phyloP scores from a whole-genome alignment of 176 grass and related monocot species.

The Oryza brachyantha region DNA sequence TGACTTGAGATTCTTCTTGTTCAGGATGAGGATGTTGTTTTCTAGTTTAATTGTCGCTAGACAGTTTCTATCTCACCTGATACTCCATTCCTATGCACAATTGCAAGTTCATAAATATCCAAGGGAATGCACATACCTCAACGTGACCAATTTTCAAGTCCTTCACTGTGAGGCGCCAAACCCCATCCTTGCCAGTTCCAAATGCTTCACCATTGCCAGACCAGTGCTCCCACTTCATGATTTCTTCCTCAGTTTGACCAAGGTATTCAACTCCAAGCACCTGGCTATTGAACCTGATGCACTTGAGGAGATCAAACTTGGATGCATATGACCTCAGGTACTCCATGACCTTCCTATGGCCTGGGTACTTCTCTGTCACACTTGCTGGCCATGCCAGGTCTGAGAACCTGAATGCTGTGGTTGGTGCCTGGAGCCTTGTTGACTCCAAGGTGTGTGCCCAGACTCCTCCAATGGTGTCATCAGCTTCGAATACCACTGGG shows the following conservation, averaged over 20 bases:
- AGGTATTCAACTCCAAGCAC: conserved; percentile 73
- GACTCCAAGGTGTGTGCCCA: conserved; percentile 71
- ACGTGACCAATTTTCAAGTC: conserved; percentile 38
- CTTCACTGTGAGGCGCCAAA: conserved; percentile 66
- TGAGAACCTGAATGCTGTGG: conserved; percentile 49
- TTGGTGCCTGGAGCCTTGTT: conserved; percentile 68
- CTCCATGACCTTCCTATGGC: conserved; percentile 65
- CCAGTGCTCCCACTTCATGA: conserved; percentile 65
- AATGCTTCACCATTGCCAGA: conserved; percentile 72
- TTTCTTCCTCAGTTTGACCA: conserved; percentile 56
- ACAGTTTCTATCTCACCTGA: neutral
- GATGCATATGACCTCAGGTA: conserved; percentile 62
- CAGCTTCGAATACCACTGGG: conserved; percentile 64
- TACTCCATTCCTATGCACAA: neutral
- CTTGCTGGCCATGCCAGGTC: conserved; percentile 66
- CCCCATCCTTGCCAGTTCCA: conserved; percentile 25
- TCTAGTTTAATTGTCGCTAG: neutral
- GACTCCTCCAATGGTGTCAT: conserved; percentile 58
- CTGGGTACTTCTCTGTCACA: conserved; percentile 43
- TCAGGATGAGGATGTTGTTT: neutral
- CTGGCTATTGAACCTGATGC: conserved; percentile 66
- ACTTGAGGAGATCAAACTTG: conserved; percentile 54
- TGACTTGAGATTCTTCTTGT: neutral
- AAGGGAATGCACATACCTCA: conserved; percentile 41
- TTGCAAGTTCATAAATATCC: neutral